Evolutionary conservation across 805 yeast species (phyloP).

Genomic region (Nakazawaea sp.): DNA sequence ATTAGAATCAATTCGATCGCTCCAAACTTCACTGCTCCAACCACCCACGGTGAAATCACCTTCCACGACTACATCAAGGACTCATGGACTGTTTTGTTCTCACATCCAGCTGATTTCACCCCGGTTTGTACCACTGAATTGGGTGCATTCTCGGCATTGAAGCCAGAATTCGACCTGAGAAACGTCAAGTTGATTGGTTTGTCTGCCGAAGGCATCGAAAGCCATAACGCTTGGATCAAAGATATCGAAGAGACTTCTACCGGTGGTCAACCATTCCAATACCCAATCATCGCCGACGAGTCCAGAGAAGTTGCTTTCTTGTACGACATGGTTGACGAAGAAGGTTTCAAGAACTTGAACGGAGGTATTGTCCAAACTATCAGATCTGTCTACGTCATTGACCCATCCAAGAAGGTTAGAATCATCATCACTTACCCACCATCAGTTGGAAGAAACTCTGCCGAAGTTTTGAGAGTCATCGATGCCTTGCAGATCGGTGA

Average conservation of each 20-base stretch:
- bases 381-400: slow-evolving; percentile 88
- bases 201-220: slow-evolving; percentile 76
- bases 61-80: slow-evolving; percentile 85
- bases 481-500: slow-evolving; percentile 87
- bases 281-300: slow-evolving; percentile 89
- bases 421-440: slow-evolving; percentile 87
- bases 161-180: slow-evolving; percentile 83
- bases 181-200: slow-evolving; percentile 84
- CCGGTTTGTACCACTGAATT: slow-evolving; percentile 96
- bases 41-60: slow-evolving; percentile 76
- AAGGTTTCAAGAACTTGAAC: slow-evolving; percentile 66
- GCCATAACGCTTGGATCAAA: slow-evolving; percentile 81
- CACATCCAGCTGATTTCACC: slow-evolving; percentile 95
- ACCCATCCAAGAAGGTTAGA: slow-evolving; percentile 85
- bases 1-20: slow-evolving; percentile 59
- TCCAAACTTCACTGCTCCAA: slow-evolving; percentile 80
- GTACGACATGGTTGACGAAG: slow-evolving; percentile 86
- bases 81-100: slow-evolving; percentile 83
- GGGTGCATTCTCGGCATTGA: slow-evolving; percentile 86
- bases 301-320: slow-evolving; percentile 77
- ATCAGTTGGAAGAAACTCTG: slow-evolving; percentile 88
- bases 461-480: slow-evolving; percentile 85
- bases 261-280: slow-evolving; percentile 61
- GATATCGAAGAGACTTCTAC: slow-evolving; percentile 82
- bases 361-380: slow-evolving; percentile 79